Evolutionary conservation across 2,329 filamentous ascomycete species (phyloP), one percentile per base, ranked within the genome.

Genomic region (Aureobasidium sp.): DNA sequence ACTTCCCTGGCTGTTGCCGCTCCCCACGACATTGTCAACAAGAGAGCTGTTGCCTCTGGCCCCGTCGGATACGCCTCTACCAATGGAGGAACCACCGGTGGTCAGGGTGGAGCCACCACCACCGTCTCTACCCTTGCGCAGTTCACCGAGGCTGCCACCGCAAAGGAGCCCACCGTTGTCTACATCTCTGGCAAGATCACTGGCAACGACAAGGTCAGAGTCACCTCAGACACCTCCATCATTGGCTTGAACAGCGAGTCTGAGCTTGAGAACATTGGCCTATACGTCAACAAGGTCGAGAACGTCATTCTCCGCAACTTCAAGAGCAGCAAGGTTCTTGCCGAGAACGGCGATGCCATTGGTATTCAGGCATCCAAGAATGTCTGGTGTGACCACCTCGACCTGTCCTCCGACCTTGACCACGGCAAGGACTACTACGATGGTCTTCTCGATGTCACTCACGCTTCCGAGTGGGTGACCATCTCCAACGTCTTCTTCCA

Each of bases 391-490:
- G 85, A 88, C 74, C 85, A 88, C 74, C 78, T 79, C 69, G 85
- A 88, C 64, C 77, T 88, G 23, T 84, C 80, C 4, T 83, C 81
- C 25, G 80, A 87, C 73, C 68, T 70, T 35, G 74, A 79, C 66
- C 76, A 82, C 69, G 83, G 79, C 75, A 88, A 88, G 75, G 84
- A 89, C 75, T 86, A 81, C 75, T 88, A 86, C 68, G 86, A 88
- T 60, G 85, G 86, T 33, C 79, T 88, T 1, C 73, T 84, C 49
- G 86, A 88, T 66, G 74, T 83, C 54, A 86, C 80, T 53, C 85
- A 87, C 72, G 86, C 76, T 49, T 75, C 79, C 10, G 84, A 88
- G 74, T 87, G 75, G 67, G 71, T 86, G 61, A 86, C 79, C 64
- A 74, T 86, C 64, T 68, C 66, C 35, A 68, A 68, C 73, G 71